Evolutionary conservation across 495 filamentous ascomycete genomes (phyloP).

Genomic region (Lasiosphaeriaceae sp.): DNA sequence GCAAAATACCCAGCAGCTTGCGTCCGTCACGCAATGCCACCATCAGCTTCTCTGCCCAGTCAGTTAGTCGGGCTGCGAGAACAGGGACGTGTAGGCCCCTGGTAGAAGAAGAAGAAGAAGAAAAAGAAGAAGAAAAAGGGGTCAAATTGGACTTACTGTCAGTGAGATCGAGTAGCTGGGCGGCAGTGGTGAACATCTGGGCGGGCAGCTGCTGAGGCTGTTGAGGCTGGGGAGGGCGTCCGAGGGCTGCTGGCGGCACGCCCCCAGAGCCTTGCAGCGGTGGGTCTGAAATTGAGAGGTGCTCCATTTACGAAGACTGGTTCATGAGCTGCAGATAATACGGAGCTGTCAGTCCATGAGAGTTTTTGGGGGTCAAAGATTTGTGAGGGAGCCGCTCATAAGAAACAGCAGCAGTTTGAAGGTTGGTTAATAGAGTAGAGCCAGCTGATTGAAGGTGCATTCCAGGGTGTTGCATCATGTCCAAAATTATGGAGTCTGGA

Average conservation of each 20-base stretch:
- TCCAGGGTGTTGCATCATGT: background rate
- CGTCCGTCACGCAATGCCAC: constrained; percentile 86
- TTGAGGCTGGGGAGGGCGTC: constrained; percentile 40
- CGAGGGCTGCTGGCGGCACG: constrained; percentile 22
- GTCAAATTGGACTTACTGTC: no score
- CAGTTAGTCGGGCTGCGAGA: no score
- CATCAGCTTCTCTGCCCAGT: constrained; percentile 79
- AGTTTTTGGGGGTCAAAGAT: background rate
- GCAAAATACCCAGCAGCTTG: constrained; percentile 85
- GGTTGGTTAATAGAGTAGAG: no score
- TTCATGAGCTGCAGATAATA: constrained; percentile 4
- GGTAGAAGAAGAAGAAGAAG: no score
- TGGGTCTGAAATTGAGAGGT: constrained; percentile 41
- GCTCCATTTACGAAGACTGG: constrained; percentile 39
- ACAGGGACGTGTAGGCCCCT: no score
- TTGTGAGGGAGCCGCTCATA: no score
- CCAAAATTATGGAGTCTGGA: background rate
- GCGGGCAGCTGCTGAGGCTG: constrained; percentile 60
- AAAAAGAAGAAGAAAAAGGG: no score
- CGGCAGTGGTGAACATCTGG: constrained; percentile 98
- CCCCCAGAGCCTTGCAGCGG: constrained; percentile 29
- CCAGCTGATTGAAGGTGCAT: no score
- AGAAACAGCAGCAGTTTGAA: no score
- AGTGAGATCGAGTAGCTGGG: constrained; percentile 89
- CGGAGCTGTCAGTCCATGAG: constrained; percentile 11